Conservation (phyloP, 23 red algal species). For the Gracilaria vermiculophylla region DNA sequence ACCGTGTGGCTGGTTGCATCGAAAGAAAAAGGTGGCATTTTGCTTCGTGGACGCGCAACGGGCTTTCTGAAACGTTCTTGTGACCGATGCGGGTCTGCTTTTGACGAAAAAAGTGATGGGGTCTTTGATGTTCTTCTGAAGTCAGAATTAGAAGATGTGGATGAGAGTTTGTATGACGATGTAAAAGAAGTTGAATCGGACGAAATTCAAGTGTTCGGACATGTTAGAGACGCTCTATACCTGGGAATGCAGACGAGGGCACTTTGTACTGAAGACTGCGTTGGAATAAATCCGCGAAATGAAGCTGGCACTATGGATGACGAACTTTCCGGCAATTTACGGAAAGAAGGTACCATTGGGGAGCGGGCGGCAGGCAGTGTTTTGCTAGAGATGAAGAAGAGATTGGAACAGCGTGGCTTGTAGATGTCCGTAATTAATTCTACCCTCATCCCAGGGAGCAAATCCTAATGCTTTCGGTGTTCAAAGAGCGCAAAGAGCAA, state of each 20-base stretch:
- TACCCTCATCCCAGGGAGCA: too few species aligned
- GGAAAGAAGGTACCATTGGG: constrained; percentile 7
- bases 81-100: not conserved
- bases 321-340: not conserved
- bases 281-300: not conserved
- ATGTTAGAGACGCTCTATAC: constrained; percentile 22
- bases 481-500: too few species aligned
- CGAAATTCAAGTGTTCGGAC: constrained; percentile 4
- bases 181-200: not conserved
- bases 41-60: not conserved
- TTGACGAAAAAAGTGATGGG: not conserved
- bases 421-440: not conserved
- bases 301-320: not conserved
- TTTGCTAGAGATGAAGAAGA: constrained; percentile 11
- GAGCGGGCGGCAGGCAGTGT: not conserved
- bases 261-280: not conserved
- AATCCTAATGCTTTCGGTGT: too few species aligned
- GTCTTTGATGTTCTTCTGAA: not conserved
- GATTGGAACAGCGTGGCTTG: not conserved
- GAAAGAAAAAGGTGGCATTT: not conserved
- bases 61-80: constrained; percentile 4
- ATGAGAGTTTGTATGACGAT: constrained; percentile 16
- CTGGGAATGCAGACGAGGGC: constrained; percentile 1
- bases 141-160: not conserved
- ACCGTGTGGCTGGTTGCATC: constrained; percentile 12